Conservation (phyloP, 1,139 yeast genomes). For the Cylindricascospora bacillispora region DNA sequence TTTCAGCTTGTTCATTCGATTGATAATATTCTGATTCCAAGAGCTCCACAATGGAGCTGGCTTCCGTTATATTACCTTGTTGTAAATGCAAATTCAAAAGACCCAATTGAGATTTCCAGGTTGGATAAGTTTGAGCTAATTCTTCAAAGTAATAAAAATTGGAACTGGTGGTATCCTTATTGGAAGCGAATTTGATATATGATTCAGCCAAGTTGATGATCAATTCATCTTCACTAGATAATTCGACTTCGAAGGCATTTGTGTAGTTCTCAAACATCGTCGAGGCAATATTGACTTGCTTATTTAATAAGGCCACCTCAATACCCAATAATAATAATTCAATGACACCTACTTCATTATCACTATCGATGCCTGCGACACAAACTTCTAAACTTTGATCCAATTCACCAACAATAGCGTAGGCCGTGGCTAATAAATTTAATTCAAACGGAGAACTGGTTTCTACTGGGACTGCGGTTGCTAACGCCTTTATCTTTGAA, state of each 20-base stretch:
- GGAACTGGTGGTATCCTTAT: slow-evolving; percentile 20
- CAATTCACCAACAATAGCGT: slow-evolving; percentile 15
- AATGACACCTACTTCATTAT: slow-evolving; percentile 13
- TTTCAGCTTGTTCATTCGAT: slow-evolving; percentile 15
- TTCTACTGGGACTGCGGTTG: slow-evolving; percentile 3
- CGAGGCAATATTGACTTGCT: slow-evolving; percentile 15
- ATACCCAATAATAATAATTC: slow-evolving; percentile 23
- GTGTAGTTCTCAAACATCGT: slow-evolving; percentile 20
- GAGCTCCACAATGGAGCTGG: slow-evolving; percentile 27
- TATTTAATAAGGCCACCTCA: slow-evolving; percentile 18
- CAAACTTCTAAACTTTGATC: slow-evolving; percentile 17
- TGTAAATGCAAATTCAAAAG: slow-evolving; percentile 30
- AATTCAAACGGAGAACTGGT: slow-evolving; percentile 14
- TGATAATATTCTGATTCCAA: slow-evolving; percentile 23
- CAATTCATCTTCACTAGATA: slow-evolving; percentile 25
- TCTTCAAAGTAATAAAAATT: slow-evolving; percentile 27
- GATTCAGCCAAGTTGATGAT: slow-evolving; percentile 24
- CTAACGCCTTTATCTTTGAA: slow-evolving; percentile 8
- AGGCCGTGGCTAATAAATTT: slow-evolving; percentile 20
- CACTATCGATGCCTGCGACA: slow-evolving; percentile 18
- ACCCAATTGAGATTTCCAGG: slow-evolving; percentile 28
- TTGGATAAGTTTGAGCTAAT: slow-evolving; percentile 25
- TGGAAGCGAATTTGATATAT: slow-evolving; percentile 21
- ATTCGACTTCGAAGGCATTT: slow-evolving; percentile 15
- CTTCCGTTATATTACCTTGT: slow-evolving; percentile 31